Evolutionary conservation across 306 rosid genomes (phyloP).

Genomic region (Prunus dulcis): DNA sequence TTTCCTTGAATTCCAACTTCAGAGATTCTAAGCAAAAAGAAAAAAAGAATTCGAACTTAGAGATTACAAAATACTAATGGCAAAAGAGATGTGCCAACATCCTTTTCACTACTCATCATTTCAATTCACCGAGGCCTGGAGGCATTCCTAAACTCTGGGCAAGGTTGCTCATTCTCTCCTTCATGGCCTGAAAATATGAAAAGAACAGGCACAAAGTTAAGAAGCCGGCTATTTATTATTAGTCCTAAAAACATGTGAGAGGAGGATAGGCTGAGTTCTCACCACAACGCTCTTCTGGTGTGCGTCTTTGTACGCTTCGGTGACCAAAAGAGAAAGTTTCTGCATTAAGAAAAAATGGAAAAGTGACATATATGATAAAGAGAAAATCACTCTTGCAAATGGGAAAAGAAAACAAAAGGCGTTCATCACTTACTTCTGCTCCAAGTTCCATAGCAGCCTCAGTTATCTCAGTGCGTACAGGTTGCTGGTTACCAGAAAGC

Average conservation of each 20-base stretch:
- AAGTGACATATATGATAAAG: neutral
- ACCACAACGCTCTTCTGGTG: constrained; percentile 82
- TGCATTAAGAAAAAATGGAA: constrained; percentile 29
- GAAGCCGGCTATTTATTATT: neutral
- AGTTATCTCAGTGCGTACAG: constrained; percentile 74
- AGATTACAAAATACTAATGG: neutral
- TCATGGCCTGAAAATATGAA: constrained; percentile 47
- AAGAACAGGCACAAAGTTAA: neutral
- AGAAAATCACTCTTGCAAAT: neutral
- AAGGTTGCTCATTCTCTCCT: constrained; percentile 52
- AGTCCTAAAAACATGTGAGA: neutral
- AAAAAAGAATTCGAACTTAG: neutral
- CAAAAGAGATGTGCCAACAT: neutral
- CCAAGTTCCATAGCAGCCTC: constrained; percentile 95
- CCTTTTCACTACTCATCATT: neutral
- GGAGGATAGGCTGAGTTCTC: neutral
- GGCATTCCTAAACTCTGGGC: constrained; percentile 64
- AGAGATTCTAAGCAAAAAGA: neutral
- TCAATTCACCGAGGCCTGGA: constrained; percentile 35
- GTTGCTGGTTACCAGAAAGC: constrained; percentile 80
- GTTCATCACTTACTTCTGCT: constrained; percentile 55
- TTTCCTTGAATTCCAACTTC: neutral
- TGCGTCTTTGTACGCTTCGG: constrained; percentile 87
- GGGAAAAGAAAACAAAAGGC: neutral
- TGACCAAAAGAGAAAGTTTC: constrained; percentile 73